Evolutionary conservation across 345 rosid genomes (phyloP), one percentile per base, ranked within the genome.

Genomic region (Citrus mangshanensis): DNA sequence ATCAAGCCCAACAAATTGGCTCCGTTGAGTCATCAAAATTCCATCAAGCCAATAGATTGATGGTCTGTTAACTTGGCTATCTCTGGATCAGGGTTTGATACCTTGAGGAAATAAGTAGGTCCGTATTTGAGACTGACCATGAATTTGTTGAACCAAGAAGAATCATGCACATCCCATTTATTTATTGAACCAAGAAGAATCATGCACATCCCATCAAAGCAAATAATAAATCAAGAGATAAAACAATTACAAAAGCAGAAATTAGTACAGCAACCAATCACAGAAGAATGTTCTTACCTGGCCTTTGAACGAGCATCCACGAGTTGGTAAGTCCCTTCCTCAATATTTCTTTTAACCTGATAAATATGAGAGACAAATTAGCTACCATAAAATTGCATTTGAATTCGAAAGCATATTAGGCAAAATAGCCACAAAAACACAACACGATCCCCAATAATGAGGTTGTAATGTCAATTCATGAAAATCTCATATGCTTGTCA

Each of bases 221-320:
- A 27, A 46, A 27, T 46, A 14, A 14, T 71, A 56, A 46, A 46
- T 46, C 51, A 46, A 46, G 72, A 65, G 70, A 55, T 38, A 71
- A 22, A 66, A n/a, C 65, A 59, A 67, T 19, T 28, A 42, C 18
- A 77, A 55, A 59, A 49, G 35, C 68, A 59, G 28, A 38, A 46
- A 58, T 19, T n/a, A 27, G 10, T 27, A 62, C 13, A 16, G 4
- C 6, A 27, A 63, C 28, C 35, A 72, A 74, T 37, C 63, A 70
- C 16, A 46, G 70, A 46, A 35, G 46, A 38, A 68, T 22, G 25
- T 71, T 27, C 34, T 19, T 86, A 97, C 99, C 99, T 91, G 76
- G 93, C 88, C 89, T 89, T 93, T 67, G 97, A 86, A 66, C 99
- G 95, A 35, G 98, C 99, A 76, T 96, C 99, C 74, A 92, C 46